Conservation (phyloP, 495 filamentous ascomycete genomes). For the Emericellopsis terricola region DNA sequence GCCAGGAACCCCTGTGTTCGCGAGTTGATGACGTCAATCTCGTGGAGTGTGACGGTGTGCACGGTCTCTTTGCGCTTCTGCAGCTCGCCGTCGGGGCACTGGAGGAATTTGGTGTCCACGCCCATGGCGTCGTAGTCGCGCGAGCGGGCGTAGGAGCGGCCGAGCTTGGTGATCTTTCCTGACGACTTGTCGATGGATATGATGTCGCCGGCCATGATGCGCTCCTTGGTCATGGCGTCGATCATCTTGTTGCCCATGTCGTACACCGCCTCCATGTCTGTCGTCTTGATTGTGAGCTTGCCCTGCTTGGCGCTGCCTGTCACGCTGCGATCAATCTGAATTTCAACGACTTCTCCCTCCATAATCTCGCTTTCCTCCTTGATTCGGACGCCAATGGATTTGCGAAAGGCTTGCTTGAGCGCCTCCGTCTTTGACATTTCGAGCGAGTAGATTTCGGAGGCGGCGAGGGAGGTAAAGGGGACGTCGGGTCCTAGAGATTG, state of each 20-base stretch:
- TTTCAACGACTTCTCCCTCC: conserved; percentile 97
- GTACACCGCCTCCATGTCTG: conserved; percentile 99
- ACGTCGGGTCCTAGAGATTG: conserved; percentile 87
- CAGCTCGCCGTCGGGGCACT: conserved; percentile 95
- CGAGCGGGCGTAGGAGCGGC: conserved; percentile 79
- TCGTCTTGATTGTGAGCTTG: conserved; percentile 98
- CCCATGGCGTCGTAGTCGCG: conserved; percentile 99
- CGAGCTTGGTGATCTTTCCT: conserved; percentile 92
- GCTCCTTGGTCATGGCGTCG: conserved; percentile 96
- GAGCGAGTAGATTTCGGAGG: conserved; percentile 92
- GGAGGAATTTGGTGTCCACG: conserved; percentile 91
- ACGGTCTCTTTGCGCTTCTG: conserved; percentile 95
- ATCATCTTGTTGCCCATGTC: conserved; percentile 99
- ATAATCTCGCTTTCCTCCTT: conserved; percentile 98
- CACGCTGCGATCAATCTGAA: conserved; percentile 94
- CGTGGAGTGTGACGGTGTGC: conserved; percentile 90
- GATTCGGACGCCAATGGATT: conserved; percentile 90
- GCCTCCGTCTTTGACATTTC: conserved; percentile 99
- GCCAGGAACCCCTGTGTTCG: conserved; percentile 91
- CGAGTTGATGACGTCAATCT: conserved; percentile 98
- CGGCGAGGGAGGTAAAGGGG: conserved; percentile 88
- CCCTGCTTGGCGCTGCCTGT: conserved; percentile 95
- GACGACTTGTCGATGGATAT: conserved; percentile 97
- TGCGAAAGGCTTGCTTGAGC: conserved; percentile 91
- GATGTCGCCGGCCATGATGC: conserved; percentile 93